These are phyloP conservation scores for Apostasia shenzhenica DNA, from an alignment of 106 monocot species.

Conservation along the genomic window DNA sequence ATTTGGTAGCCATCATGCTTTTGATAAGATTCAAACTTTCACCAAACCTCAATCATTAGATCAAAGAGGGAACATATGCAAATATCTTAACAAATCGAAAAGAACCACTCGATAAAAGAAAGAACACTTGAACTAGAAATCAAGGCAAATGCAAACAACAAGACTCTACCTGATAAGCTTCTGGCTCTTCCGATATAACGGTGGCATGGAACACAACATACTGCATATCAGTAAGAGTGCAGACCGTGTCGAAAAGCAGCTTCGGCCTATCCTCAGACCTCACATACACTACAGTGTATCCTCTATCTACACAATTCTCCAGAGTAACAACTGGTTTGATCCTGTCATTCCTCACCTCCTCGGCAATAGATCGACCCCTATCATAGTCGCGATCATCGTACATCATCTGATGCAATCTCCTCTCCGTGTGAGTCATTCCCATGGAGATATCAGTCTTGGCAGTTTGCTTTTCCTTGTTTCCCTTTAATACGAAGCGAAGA, in stretches of 20 bases:
- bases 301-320: conserved; percentile 36
- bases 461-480: conserved; percentile 5
- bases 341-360: neutral
- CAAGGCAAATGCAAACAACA: too few species aligned
- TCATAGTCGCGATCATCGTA: conserved; percentile 26
- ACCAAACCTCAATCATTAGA: too few species aligned
- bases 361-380: neutral
- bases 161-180: conserved; percentile 24
- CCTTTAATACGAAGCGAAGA: conserved; percentile 34
- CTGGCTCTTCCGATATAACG: conserved; percentile 35
- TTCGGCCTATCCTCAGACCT: conserved; percentile 44
- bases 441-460: conserved; percentile 20
- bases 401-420: conserved; percentile 66
- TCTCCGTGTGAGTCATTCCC: conserved; percentile 23
- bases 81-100: too few species aligned
- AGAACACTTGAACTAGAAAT: too few species aligned
- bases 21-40: too few species aligned
- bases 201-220: conserved; percentile 62
- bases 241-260: conserved; percentile 52
- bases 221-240: conserved; percentile 53
- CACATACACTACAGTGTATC: conserved; percentile 40
- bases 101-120: too few species aligned
- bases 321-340: conserved; percentile 19
- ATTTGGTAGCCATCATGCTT: too few species aligned
- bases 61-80: too few species aligned